phyloP scores from a whole-genome alignment of 73 alveolate species.

The Stentor roeselii region DNA sequence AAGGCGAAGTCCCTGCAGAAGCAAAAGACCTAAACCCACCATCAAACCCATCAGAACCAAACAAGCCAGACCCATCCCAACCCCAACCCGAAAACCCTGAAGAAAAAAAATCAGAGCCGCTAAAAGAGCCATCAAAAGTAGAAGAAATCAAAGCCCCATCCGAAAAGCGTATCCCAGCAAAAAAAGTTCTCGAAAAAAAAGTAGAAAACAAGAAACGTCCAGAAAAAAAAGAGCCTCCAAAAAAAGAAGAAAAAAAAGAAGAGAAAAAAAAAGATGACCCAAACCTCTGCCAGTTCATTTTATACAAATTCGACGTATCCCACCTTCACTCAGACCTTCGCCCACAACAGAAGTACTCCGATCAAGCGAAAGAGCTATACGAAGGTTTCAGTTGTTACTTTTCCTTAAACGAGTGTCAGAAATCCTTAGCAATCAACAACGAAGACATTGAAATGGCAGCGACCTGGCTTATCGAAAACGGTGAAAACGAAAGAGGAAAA shows the following conservation, averaged over 20 bases:
- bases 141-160: slow-evolving; percentile 20
- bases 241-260: slow-evolving; percentile 25
- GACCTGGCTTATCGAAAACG: slow-evolving; percentile 72
- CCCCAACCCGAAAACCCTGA: no score
- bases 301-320: slow-evolving; percentile 57
- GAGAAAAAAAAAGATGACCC: slow-evolving; percentile 33
- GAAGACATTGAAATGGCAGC: slow-evolving; percentile 76
- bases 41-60: no score
- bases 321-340: slow-evolving; percentile 17
- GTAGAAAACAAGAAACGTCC: no score
- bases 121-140: slow-evolving; percentile 17
- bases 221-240: slow-evolving; percentile 1
- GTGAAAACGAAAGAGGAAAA: slow-evolving; percentile 74
- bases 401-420: slow-evolving; percentile 60
- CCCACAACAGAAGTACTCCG: slow-evolving; percentile 28
- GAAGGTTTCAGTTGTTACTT: slow-evolving; percentile 66
- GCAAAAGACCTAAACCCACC: no score
- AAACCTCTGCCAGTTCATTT: slow-evolving; percentile 50
- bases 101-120: slow-evolving; percentile 25
- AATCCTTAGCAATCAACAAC: slow-evolving; percentile 57
- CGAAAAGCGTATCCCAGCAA: no score
- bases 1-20: no score
- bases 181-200: not conserved
- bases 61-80: no score
- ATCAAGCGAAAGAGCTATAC: slow-evolving; percentile 47